Evolutionary conservation across 2,329 filamentous ascomycete species (phyloP).

Genomic region (Botrytis elliptica): DNA sequence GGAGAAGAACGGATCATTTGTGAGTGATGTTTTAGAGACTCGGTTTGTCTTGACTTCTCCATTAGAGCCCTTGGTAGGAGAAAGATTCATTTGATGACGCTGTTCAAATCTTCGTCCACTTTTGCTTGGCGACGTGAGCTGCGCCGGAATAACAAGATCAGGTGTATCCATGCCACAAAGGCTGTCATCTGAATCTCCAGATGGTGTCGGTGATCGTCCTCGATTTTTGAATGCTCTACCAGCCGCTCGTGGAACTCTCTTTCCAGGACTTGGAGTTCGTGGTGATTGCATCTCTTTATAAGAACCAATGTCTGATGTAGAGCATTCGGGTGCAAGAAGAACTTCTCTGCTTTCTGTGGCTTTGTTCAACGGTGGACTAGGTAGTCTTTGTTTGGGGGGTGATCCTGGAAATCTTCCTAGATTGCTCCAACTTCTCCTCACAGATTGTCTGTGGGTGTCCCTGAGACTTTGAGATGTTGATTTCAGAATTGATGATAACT

Average conservation of each 20-base stretch:
- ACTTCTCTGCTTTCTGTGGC: conserved; percentile 29
- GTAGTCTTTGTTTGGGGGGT: conserved; percentile 30
- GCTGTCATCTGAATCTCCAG: conserved; percentile 31
- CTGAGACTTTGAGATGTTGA: conserved; percentile 23
- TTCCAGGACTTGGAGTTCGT: conserved; percentile 28
- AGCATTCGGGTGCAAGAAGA: conserved; percentile 22
- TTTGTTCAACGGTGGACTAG: conserved; percentile 27
- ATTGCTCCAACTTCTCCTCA: conserved; percentile 11
- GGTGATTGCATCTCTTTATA: conserved; percentile 25
- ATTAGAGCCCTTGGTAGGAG: conserved; percentile 24
- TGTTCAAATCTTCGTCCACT: conserved; percentile 18
- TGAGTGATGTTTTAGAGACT: neutral
- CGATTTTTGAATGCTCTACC: conserved; percentile 12
- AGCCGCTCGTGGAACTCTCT: conserved; percentile 18
- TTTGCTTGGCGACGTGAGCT: conserved; percentile 34
- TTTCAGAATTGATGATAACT: conserved; percentile 20
- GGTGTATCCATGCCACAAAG: conserved; percentile 28
- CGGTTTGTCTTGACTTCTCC: neutral
- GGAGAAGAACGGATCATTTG: conserved; percentile 33
- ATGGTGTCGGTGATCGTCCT: conserved; percentile 26
- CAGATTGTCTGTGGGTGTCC: conserved; percentile 8
- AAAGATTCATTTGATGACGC: conserved; percentile 24
- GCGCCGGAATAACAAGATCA: conserved; percentile 29
- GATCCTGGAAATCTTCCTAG: conserved; percentile 17
- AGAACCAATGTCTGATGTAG: conserved; percentile 28